Conservation (phyloP, 305 asterid species). For the Ilex paraguariensis region DNA sequence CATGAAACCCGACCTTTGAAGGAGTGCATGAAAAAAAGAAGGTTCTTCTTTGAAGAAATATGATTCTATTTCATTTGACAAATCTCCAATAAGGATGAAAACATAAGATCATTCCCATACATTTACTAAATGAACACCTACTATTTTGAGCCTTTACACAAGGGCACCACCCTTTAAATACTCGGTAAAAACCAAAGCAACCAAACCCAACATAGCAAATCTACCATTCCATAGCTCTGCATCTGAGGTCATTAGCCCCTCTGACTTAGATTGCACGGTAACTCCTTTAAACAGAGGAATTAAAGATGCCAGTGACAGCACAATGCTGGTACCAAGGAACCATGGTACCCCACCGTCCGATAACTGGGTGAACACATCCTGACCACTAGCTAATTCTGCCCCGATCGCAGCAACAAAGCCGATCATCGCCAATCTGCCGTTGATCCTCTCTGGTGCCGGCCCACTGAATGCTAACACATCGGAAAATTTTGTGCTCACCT, state of each 20-base stretch:
- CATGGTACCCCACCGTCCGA: conserved; percentile 52
- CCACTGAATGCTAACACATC: conserved; percentile 70
- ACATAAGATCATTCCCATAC: too few relatives aligned
- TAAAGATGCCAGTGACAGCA: conserved; percentile 59
- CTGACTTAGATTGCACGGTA: conserved; percentile 45
- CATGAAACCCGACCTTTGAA: too few relatives aligned
- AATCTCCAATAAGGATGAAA: too few relatives aligned
- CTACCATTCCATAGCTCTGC: conserved; percentile 86
- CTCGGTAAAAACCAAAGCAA: conserved; percentile 77
- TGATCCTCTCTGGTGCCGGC: conserved; percentile 81
- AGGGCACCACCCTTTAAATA: conserved; percentile 61
- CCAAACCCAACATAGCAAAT: conserved; percentile 77
- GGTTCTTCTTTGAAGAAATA: too few relatives aligned
- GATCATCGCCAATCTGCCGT: conserved; percentile 81
- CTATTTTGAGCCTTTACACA: conserved; percentile 14
- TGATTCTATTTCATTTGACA: too few relatives aligned
- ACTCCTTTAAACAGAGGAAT: conserved; percentile 65
- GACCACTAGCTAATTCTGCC: conserved; percentile 54
- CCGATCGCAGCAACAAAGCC: conserved; percentile 81
- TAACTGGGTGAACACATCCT: conserved; percentile 46
- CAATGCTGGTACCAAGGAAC: conserved; percentile 48
- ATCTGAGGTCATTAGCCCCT: conserved; percentile 47
- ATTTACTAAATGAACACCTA: too few relatives aligned
- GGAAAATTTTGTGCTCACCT: conserved; percentile 39
- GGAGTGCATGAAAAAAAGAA: too few relatives aligned